A percentile compares a stretch with the other conserved stretches of the same genome.
These are phyloP conservation scores for Erysimum cheiranthoides DNA, from an alignment of 345 rosid genomes.

Conservation along the genomic window DNA sequence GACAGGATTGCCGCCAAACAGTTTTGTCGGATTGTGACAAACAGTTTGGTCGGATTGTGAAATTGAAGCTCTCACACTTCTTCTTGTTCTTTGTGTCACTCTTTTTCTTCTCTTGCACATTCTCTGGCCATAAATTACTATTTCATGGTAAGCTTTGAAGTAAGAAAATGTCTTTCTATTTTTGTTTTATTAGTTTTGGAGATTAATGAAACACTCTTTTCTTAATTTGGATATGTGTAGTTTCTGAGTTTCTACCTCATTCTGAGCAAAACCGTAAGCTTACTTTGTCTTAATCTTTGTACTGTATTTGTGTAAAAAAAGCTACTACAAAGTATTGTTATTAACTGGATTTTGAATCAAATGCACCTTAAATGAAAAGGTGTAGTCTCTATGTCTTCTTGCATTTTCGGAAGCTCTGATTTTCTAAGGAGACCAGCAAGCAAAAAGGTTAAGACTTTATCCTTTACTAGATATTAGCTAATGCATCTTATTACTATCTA, in stretches of 20 bases:
- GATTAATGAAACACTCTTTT: constrained; percentile 13
- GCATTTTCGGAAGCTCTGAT: constrained; percentile 96
- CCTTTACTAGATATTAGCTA: not conserved
- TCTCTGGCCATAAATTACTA: too few relatives aligned
- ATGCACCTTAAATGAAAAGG: constrained; percentile 43
- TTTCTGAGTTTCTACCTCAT: constrained; percentile 42
- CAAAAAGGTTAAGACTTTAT: constrained; percentile 54
- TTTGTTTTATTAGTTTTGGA: not conserved
- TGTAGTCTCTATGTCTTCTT: constrained; percentile 78
- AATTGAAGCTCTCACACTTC: too few relatives aligned
- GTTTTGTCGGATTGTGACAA: too few relatives aligned
- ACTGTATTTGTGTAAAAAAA: not conserved
- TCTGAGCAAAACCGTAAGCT: constrained; percentile 41
- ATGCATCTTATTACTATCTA: too few relatives aligned
- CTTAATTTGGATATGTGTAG: constrained; percentile 34
- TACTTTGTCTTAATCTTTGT: not conserved
- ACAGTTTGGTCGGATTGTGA: too few relatives aligned
- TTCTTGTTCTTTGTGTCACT: too few relatives aligned
- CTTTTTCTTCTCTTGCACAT: constrained; percentile 57
- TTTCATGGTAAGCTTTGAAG: too few relatives aligned
- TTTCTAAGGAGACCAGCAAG: constrained; percentile 86
- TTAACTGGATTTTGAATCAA: constrained; percentile 21
- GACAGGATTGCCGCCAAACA: too few relatives aligned
- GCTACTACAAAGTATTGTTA: constrained; percentile 25
- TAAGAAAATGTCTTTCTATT: not conserved